phyloP scores from a whole-genome alignment of 495 filamentous ascomycete species.

The Xylaria scruposa region DNA sequence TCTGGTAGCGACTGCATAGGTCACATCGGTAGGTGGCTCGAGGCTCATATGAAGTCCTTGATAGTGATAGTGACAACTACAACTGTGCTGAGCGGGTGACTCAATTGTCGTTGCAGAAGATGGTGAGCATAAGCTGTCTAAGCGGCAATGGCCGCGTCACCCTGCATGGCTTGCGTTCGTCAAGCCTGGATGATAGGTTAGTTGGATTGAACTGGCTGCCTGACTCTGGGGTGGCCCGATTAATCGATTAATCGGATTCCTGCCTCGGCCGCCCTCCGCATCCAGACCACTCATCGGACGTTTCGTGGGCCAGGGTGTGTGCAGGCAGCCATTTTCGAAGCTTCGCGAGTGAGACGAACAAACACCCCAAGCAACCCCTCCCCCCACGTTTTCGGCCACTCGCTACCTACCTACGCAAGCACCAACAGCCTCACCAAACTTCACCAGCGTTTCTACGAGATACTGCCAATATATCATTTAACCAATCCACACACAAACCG shows the following conservation, averaged over 20 bases:
- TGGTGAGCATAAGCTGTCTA: background rate
- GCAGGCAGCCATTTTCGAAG: slow-evolving; percentile 7
- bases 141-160: slow-evolving; percentile 37
- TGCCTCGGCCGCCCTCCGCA: background rate
- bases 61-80: background rate
- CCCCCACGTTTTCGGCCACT: background rate
- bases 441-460: background rate
- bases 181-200: slow-evolving; percentile 3
- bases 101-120: background rate
- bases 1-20: background rate
- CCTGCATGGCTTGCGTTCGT: slow-evolving; percentile 26
- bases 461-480: background rate
- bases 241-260: background rate
- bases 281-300: background rate
- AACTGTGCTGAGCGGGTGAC: background rate
- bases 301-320: background rate
- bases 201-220: slow-evolving; percentile 29
- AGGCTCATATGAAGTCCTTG: background rate
- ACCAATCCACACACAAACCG: background rate
- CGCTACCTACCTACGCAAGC: background rate
- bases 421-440: slow-evolving; percentile 4
- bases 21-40: slow-evolving; percentile 1
- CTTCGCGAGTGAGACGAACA: background rate
- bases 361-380: too few relatives aligned
- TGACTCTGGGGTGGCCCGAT: slow-evolving; percentile 26